Conservation (phyloP, 805 yeast species). For the Pichia californica region DNA sequence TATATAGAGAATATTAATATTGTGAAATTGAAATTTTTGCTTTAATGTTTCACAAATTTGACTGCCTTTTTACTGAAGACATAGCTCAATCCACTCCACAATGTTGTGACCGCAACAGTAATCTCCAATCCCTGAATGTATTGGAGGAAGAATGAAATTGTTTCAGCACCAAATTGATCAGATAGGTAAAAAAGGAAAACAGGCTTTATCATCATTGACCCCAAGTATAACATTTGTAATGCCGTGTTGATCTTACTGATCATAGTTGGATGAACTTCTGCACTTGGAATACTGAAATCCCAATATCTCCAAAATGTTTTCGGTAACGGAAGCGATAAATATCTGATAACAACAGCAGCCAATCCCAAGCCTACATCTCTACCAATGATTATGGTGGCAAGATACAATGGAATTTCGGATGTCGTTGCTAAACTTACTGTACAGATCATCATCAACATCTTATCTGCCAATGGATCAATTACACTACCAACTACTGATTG, state of each 20-base stretch:
- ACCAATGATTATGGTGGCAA: slow-evolving; percentile 70
- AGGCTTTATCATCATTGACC: slow-evolving; percentile 51
- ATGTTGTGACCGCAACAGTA: slow-evolving; percentile 63
- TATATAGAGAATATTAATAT: not conserved
- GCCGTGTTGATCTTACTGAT: slow-evolving; percentile 87
- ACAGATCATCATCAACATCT: slow-evolving; percentile 78
- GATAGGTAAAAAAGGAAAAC: slow-evolving; percentile 35
- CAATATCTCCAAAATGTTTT: slow-evolving; percentile 64
- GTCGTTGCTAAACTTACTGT: slow-evolving; percentile 70
- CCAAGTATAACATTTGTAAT: slow-evolving; percentile 87
- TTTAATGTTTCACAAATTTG: slow-evolving; percentile 25
- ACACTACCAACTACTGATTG: slow-evolving; percentile 83
- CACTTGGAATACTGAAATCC: slow-evolving; percentile 76
- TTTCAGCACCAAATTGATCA: slow-evolving; percentile 20
- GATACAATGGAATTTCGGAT: slow-evolving; percentile 61
- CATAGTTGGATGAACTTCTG: slow-evolving; percentile 79
- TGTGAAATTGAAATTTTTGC: no score
- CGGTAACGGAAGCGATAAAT: slow-evolving; percentile 67
- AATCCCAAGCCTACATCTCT: slow-evolving; percentile 71
- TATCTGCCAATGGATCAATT: slow-evolving; percentile 94
- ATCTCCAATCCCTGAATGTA: slow-evolving; percentile 36
- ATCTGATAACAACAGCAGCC: slow-evolving; percentile 68
- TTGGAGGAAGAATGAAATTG: slow-evolving; percentile 20
- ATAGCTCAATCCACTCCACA: slow-evolving; percentile 73
- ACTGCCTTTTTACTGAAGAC: slow-evolving; percentile 66